Evolutionary conservation across 176 grass and related monocot species (phyloP), one percentile per base, ranked within the genome.

Genomic region (Musa schizocarpa): DNA sequence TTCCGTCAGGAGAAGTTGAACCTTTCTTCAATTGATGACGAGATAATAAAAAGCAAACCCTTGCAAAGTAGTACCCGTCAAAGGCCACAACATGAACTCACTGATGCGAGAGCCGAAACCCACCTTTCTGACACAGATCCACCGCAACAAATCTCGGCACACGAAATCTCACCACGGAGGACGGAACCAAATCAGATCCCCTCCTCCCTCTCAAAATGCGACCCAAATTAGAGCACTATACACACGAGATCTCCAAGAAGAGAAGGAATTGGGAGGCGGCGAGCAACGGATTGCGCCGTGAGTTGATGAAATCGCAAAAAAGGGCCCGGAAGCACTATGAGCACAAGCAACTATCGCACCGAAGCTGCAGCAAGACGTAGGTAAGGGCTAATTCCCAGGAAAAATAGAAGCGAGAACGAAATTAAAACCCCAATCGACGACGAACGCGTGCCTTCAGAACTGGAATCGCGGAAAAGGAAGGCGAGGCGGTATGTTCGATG

Each of bases 181-280:
- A 11, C 59, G 27, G 52, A 78, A 54, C 65, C 51, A 69, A 24
- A 29, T 68, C 76, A 68, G 64, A 78, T 78, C 63, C 69, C 63
- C 52, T 55, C 76, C 76, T 55, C 49, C 20, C 58, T 2, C 52
- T 23, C 50, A 69, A 69, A 78, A 55, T 69, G 50, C 9, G 22
- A 57, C 21, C 8, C 13, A 20, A 78, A 54, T 62, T 64, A 76
- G 11, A 25, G 66, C 52, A 74, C 12, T 1, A 29, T 24, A 52
- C 21, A 16, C 52, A 50, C 5, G 54, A 65, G 59, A 64, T 53
- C 57, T 52, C 34, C 27, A 69, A 19, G 13, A 13, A 13, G 26
- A 49, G 66, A 49, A 34, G 34, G 14, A 69, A 49, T 3, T 13
- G 22, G 66, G 29, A 19, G 27, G 43, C 22, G 14, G 14, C 5